Percentiles rank a stretch among this genome's conserved stretches.
Conservation (phyloP, 768 basidiomycete genomes). For the Stropharia rugosoannulata region DNA sequence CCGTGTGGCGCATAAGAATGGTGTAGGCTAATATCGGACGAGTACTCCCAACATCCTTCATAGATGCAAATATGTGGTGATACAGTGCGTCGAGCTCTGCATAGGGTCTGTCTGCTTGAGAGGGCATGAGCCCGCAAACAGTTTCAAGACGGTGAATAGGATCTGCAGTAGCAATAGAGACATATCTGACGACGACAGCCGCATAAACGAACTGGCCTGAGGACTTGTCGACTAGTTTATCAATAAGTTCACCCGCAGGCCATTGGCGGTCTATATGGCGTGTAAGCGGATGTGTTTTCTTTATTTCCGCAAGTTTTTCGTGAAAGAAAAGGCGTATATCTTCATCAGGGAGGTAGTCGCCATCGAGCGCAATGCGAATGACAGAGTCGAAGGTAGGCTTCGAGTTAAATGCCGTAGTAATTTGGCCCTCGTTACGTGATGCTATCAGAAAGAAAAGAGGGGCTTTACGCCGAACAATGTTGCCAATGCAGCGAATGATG, state of each 20-base stretch:
- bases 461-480: neutral
- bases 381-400: neutral
- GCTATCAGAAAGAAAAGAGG: slow-evolving; percentile 8
- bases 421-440: slow-evolving; percentile 3
- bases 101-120: neutral
- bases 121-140: neutral
- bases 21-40: too few relatives aligned
- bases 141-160: neutral
- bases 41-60: too few relatives aligned
- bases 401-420: slow-evolving; percentile 3
- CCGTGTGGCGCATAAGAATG: too few relatives aligned
- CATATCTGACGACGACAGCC: slow-evolving; percentile 8
- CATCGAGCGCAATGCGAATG: slow-evolving; percentile 4
- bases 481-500: neutral
- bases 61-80: neutral
- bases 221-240: slow-evolving; percentile 19
- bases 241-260: slow-evolving; percentile 4
- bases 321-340: slow-evolving; percentile 10
- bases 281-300: neutral
- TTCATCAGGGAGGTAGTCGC: slow-evolving; percentile 3
- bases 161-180: neutral
- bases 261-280: neutral
- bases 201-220: slow-evolving; percentile 26
- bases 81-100: slow-evolving; percentile 8
- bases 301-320: slow-evolving; percentile 3